Evolutionary conservation across 2,329 filamentous ascomycete genomes (phyloP), one percentile per base, ranked within the genome.

Genomic region (Rhexocercosporidium sp.): DNA sequence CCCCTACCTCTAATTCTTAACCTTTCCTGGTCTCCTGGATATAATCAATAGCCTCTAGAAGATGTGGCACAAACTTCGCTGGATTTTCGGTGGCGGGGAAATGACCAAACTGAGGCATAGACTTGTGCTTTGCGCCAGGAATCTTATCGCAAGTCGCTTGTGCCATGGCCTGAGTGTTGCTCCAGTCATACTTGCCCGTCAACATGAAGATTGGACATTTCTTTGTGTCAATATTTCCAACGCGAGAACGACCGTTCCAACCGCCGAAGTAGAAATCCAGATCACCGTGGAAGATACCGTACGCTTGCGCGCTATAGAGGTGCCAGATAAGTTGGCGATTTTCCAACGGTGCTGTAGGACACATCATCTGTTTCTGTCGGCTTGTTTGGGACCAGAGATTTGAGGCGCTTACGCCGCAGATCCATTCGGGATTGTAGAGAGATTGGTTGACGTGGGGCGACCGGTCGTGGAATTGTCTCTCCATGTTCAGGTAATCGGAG

Each of bases 181-280:
- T 65, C 66, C 69, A 72, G 63, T 72, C 69, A 51, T 69, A 72
- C 37, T 72, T 69, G 60, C 82, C 82, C 0, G 82, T 84, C 37
- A 85, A 76, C 81, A 84, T 84, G 74, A 80, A 84, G 1, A 84
- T 81, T 2, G 82, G 82, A 65, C 83, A 85, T 65, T 77, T 79
- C 68, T 82, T 81, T 3, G 80, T 82, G 68, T 85, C 79, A 72
- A 85, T 84, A 8, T 74, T 74, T 0, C 75, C 73, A 41, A 84
- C 77, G 63, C 82, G 79, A 14, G 78, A 74, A 29, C 83, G 80
- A 11, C 81, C 82, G 70, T 85, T 83, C 76, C 80, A 85, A 56
- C 82, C 82, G 60, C 81, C 81, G 62, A 84, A 84, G 77, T 83
- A 84, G 73, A 84, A 84, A 72, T 84, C 81, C 18, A 84, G 74